A percentile compares a stretch with the other conserved stretches of the same genome.
These are phyloP conservation scores for Dalbergia cultrata DNA, from an alignment of 306 rosid genomes.

Conservation along the genomic window DNA sequence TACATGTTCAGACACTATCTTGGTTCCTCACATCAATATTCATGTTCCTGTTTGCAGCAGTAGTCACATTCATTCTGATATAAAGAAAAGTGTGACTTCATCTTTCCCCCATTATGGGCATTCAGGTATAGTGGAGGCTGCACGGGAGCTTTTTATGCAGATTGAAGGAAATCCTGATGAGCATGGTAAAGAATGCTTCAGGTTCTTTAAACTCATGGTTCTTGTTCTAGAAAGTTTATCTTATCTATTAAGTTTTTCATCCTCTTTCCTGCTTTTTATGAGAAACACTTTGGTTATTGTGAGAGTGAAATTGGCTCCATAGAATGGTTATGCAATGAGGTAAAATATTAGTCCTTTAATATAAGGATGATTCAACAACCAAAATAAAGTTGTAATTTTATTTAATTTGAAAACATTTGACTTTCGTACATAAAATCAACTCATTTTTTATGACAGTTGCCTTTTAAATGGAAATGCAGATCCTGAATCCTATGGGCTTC, in stretches of 20 bases:
- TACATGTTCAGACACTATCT: conserved; percentile 14
- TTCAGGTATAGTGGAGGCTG: conserved; percentile 88
- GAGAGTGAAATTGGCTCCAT: conserved; percentile 27
- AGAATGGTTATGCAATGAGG: conserved; percentile 11
- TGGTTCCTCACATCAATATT: conserved; percentile 35
- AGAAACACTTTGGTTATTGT: conserved; percentile 28
- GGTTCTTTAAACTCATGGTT: conserved; percentile 1
- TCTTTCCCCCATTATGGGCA: conserved; percentile 87
- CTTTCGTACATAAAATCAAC: conserved; percentile 22
- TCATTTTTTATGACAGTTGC: conserved; percentile 31
- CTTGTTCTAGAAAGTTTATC: conserved; percentile 29
- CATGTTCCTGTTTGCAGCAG: conserved; percentile 59
- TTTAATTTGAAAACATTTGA: conserved; percentile 16
- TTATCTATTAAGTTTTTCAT: conserved; percentile 18
- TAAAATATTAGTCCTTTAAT: conserved; percentile 29
- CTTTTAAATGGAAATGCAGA: conserved; percentile 65
- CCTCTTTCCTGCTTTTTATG: conserved; percentile 35
- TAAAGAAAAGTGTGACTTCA: conserved; percentile 61
- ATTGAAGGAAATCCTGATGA: conserved; percentile 71
- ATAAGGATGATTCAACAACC: conserved; percentile 11
- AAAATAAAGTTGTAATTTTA: conserved; percentile 22
- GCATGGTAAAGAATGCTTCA: conserved; percentile 57
- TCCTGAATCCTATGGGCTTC: conserved; percentile 69
- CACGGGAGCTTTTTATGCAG: conserved; percentile 82
- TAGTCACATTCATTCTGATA: conserved; percentile 53